Conservation (phyloP, 2,329 filamentous ascomycete species). For the Fusarium annulatum region DNA sequence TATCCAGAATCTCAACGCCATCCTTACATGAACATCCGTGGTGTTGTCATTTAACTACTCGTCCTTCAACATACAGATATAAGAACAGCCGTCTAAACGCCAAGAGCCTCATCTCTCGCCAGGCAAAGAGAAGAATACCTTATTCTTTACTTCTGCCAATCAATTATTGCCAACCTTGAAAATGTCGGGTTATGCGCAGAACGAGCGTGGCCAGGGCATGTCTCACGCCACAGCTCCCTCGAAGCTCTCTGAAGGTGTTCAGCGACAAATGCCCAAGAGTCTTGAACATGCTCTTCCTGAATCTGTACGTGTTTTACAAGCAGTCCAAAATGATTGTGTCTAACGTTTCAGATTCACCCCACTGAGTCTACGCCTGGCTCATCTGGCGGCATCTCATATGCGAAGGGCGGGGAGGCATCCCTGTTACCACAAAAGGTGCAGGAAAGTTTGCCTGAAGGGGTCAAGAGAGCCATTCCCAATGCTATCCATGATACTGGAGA, state of each 20-base stretch:
- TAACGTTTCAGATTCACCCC: slow-evolving; percentile 35
- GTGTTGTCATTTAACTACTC: background rate
- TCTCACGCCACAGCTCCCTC: slow-evolving; percentile 39
- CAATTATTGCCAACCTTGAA: background rate
- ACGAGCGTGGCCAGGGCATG: slow-evolving; percentile 26
- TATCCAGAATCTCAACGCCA: background rate
- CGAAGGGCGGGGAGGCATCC: slow-evolving; percentile 33
- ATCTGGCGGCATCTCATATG: slow-evolving; percentile 33
- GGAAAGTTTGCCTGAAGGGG: slow-evolving; percentile 37
- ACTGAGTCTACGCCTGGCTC: slow-evolving; percentile 28
- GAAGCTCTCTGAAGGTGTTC: slow-evolving; percentile 29
- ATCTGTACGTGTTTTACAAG: slow-evolving; percentile 6
- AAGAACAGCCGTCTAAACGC: background rate
- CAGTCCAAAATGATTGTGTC: accelerated
- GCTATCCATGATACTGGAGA: slow-evolving; percentile 39
- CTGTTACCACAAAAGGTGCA: slow-evolving; percentile 40
- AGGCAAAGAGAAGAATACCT: background rate
- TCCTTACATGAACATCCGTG: background rate
- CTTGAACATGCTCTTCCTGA: slow-evolving; percentile 39
- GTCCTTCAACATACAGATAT: background rate
- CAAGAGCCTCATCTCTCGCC: background rate
- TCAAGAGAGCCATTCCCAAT: slow-evolving; percentile 38
- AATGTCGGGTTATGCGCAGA: slow-evolving; percentile 17
- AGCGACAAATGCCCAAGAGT: slow-evolving; percentile 26
- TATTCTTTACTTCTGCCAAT: no score